phyloP scores from a whole-genome alignment of 306 rosid species.

The Casuarina equisetifolia region DNA sequence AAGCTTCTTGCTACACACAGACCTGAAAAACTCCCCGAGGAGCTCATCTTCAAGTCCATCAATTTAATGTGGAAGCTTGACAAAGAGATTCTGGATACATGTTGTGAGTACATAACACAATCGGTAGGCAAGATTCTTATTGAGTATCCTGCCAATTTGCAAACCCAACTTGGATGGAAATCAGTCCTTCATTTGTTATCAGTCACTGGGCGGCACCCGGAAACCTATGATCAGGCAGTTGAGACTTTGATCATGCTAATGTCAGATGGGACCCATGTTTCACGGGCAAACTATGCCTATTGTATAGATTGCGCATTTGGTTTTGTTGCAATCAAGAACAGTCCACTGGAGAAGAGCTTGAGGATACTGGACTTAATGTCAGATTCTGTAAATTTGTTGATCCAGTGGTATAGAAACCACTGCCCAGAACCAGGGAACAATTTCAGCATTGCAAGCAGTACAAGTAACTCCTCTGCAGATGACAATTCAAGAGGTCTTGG shows the following conservation, averaged over 20 bases:
- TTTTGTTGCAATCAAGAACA: constrained; percentile 70
- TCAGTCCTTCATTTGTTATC: constrained; percentile 68
- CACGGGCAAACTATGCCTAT: constrained; percentile 54
- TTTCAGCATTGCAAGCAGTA: constrained; percentile 44
- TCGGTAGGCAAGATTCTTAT: constrained; percentile 51
- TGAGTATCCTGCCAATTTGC: constrained; percentile 72
- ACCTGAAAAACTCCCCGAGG: constrained; percentile 63
- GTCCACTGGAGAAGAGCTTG: constrained; percentile 74
- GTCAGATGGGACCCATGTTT: constrained; percentile 52
- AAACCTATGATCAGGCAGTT: constrained; percentile 66
- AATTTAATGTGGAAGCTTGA: constrained; percentile 92
- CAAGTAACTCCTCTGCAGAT: constrained; percentile 59
- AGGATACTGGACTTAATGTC: constrained; percentile 65
- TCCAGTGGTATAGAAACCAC: constrained; percentile 63
- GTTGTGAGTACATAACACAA: constrained; percentile 55
- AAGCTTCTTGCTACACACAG: constrained; percentile 49
- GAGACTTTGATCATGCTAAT: constrained; percentile 63
- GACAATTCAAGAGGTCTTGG: constrained; percentile 46
- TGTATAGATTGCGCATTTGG: constrained; percentile 78
- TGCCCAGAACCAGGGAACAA: constrained; percentile 57
- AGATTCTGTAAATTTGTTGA: constrained; percentile 56
- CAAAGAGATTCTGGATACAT: constrained; percentile 74
- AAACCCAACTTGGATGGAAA: constrained; percentile 79
- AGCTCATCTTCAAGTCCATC: constrained; percentile 82
- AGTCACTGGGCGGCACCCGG: constrained; percentile 64